These are phyloP conservation scores for Xenosphaeropsis pyriputrescens DNA, from an alignment of 2,329 filamentous ascomycete species.

Conservation along the genomic window DNA sequence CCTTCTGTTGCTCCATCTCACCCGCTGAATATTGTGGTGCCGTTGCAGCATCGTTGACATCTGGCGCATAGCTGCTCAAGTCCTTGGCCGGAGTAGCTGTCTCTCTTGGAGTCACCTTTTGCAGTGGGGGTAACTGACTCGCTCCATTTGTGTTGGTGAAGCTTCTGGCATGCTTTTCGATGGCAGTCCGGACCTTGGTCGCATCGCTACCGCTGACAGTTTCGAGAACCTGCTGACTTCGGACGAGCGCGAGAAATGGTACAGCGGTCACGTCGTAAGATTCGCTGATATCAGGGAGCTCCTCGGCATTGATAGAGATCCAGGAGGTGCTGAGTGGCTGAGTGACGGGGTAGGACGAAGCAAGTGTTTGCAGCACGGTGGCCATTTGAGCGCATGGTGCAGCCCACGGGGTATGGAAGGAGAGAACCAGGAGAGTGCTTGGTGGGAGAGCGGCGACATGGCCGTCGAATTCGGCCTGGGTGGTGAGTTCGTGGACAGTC, in stretches of 20 bases:
- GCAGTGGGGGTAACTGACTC: constrained; percentile 7
- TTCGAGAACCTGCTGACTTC: constrained; percentile 62
- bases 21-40: constrained; percentile 11
- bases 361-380: constrained; percentile 71
- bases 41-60: constrained; percentile 9
- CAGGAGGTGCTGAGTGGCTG: constrained; percentile 60
- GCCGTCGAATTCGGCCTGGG: constrained; percentile 57
- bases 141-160: constrained; percentile 4
- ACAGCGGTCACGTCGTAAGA: constrained; percentile 89
- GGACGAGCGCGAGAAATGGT: constrained; percentile 76
- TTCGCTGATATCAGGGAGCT: constrained; percentile 83
- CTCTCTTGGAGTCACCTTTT: constrained; percentile 3
- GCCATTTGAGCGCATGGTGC: constrained; percentile 92
- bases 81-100: constrained; percentile 26
- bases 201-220: constrained; percentile 84
- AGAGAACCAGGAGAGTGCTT: constrained; percentile 66
- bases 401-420: constrained; percentile 95
- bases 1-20: constrained; percentile 51
- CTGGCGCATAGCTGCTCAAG: constrained; percentile 10
- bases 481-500: constrained; percentile 62
- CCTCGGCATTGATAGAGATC: constrained; percentile 87
- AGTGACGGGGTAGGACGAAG: constrained; percentile 66
- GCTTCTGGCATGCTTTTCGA: constrained; percentile 60
- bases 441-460: constrained; percentile 51
- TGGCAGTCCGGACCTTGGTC: constrained; percentile 66